Base-by-base conservation (phyloP, 495 filamentous ascomycete species). In the Symbiotaphrina buchneri region DNA sequence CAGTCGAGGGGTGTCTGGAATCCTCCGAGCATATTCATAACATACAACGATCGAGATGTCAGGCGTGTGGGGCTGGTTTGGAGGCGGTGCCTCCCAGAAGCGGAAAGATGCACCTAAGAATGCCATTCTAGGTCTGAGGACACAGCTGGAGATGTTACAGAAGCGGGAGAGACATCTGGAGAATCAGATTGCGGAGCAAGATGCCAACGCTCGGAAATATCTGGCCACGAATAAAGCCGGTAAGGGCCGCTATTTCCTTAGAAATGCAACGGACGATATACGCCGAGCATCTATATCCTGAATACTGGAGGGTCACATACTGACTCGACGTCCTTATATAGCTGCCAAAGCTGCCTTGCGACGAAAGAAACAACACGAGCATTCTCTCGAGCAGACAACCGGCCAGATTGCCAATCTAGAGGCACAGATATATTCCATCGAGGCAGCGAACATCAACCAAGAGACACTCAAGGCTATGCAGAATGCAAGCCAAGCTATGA, bases 371-470 rank as follows among this genome's bases (percentile, higher is more conserved):
- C 57, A 63, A 39, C 78, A 83, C 46, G 80, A 91, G 49, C 75
- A 81, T 56, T 77, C 79, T 36, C 67, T 94, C 27, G 77, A 87
- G 35, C 80, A 91, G 50, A 95, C 85, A 6, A 63, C 68, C 21
- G 68, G 74, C 21, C 90, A 95, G 52, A 82, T 92, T 54, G 65
- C 68, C 34, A 90, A 85, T 23, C 61, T 99, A 10, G 87, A 95
- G 47, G 78, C 83, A 43, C 83, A 99, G 48, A 85, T 99, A 44
- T 87, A 85, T 47, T 74, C 76, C 36, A 94, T 99, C 51, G 87
- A 99, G 49, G 76, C 84, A 14, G 90, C 87, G 30, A 99, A 95
- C 50, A 91, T 99, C 55, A 99, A 99, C 61, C 66, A 84, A 47
- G 83, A 95, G 57, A 99, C 87, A 3, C 61, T 99, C 28, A 62